Conservation (phyloP, 352 stramenopile genomes). For the Phytophthora pistaciae region DNA sequence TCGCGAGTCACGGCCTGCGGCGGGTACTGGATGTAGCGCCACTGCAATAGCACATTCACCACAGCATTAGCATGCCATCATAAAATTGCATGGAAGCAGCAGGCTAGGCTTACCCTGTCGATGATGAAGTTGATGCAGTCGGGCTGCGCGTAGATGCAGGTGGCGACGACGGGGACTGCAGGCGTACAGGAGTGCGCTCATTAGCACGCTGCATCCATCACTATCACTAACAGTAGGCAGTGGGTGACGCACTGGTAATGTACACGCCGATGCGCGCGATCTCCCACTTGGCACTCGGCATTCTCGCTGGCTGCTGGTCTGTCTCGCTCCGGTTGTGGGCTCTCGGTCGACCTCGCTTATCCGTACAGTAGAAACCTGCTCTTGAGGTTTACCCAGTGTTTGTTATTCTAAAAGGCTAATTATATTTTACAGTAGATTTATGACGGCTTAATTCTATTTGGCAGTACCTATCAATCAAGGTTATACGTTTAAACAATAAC, state of each 20-base stretch:
- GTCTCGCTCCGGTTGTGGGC: slow-evolving; percentile 23
- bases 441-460: no score
- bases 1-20: slow-evolving; percentile 79
- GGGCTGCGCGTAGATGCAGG: slow-evolving; percentile 86
- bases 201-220: slow-evolving; percentile 4
- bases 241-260: slow-evolving; percentile 62
- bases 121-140: slow-evolving; percentile 89
- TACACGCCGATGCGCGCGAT: slow-evolving; percentile 76
- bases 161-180: slow-evolving; percentile 80
- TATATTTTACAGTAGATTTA: background rate
- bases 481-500: no score
- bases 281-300: slow-evolving; percentile 78
- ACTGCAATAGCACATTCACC: slow-evolving; percentile 42
- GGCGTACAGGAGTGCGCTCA: background rate
- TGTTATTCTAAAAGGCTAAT: background rate
- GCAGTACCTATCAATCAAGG: no score
- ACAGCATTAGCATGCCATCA: background rate
- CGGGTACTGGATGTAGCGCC: slow-evolving; percentile 90
- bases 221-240: no score
- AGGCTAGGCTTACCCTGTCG: background rate
- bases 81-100: background rate
- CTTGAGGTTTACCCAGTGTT: background rate
- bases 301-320: slow-evolving; percentile 15
- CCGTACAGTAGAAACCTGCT: background rate
- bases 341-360: background rate